These are phyloP conservation scores for Cicer chorassanicum DNA, from an alignment of 306 rosid genomes.

Conservation along the genomic window DNA sequence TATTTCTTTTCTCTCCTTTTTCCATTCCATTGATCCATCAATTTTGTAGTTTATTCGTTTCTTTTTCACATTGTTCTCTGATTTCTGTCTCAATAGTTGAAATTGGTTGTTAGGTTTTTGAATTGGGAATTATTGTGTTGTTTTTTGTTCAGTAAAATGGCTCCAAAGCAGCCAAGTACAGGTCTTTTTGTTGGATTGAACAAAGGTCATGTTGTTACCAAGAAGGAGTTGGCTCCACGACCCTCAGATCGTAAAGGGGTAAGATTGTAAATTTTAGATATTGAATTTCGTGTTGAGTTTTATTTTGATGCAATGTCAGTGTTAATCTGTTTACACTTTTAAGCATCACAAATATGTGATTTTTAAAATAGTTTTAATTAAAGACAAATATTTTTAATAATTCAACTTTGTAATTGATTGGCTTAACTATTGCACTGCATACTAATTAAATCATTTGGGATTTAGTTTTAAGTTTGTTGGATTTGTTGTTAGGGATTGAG, in stretches of 20 bases:
- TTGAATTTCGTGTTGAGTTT: no score
- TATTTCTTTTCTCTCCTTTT: neutral
- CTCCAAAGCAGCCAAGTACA: constrained; percentile 78
- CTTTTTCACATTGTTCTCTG: neutral
- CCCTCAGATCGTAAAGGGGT: constrained; percentile 85
- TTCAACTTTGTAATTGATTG: no score
- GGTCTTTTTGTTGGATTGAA: constrained; percentile 86
- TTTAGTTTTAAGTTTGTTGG: neutral
- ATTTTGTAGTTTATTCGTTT: neutral
- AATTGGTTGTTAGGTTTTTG: neutral
- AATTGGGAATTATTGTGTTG: neutral
- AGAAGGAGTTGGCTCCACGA: constrained; percentile 79
- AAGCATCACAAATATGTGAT: no score
- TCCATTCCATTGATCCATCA: neutral
- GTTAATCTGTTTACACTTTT: no score
- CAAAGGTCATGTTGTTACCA: constrained; percentile 80
- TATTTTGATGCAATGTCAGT: no score
- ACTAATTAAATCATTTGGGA: no score
- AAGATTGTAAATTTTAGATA: neutral
- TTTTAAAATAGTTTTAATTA: no score
- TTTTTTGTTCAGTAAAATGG: constrained; percentile 54
- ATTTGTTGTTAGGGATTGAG: neutral
- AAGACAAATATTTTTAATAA: no score
- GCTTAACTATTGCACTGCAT: no score
- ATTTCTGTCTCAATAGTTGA: neutral